These are phyloP conservation scores for Suillus spraguei DNA, from an alignment of 768 basidiomycete genomes.

Conservation along the genomic window DNA sequence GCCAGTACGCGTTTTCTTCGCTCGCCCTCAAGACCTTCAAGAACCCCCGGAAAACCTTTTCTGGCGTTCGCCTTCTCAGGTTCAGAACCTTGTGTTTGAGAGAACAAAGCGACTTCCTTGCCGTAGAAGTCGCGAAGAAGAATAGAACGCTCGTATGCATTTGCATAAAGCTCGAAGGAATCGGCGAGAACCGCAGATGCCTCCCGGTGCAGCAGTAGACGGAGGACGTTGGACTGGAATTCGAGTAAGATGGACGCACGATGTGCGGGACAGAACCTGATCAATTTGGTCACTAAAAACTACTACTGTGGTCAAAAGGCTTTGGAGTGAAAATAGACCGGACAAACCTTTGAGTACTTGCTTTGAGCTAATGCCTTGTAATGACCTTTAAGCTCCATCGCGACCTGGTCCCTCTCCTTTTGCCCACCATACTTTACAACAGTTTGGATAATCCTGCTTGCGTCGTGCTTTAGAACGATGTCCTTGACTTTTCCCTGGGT, in stretches of 20 bases:
- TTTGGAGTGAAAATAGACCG: neutral
- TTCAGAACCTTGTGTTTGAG: slow-evolving; percentile 51
- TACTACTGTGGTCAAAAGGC: slow-evolving; percentile 28
- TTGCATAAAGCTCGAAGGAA: slow-evolving; percentile 85
- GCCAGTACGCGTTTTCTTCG: slow-evolving; percentile 65
- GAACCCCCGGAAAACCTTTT: slow-evolving; percentile 66
- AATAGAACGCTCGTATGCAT: slow-evolving; percentile 80
- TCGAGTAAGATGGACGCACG: slow-evolving; percentile 77
- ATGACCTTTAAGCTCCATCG: slow-evolving; percentile 78
- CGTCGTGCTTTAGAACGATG: slow-evolving; percentile 90
- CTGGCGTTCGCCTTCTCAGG: slow-evolving; percentile 66
- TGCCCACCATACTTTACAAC: slow-evolving; percentile 81
- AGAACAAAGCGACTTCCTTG: slow-evolving; percentile 80
- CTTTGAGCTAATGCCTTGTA: slow-evolving; percentile 80
- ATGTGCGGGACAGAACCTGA: slow-evolving; percentile 72
- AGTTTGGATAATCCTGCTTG: slow-evolving; percentile 82
- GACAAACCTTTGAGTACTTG: slow-evolving; percentile 85
- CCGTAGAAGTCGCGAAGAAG: slow-evolving; percentile 90
- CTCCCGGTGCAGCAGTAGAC: slow-evolving; percentile 82
- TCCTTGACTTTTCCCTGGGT: slow-evolving; percentile 84
- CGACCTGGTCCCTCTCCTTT: slow-evolving; percentile 77
- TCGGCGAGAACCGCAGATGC: slow-evolving; percentile 85
- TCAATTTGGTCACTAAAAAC: slow-evolving; percentile 83
- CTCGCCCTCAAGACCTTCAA: slow-evolving; percentile 66
- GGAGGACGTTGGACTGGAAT: slow-evolving; percentile 75